Percentiles rank a stretch among this genome's conserved stretches.
Evolutionary conservation across 2,329 filamentous ascomycete species (phyloP).

Genomic region (Fusarium domesticum): DNA sequence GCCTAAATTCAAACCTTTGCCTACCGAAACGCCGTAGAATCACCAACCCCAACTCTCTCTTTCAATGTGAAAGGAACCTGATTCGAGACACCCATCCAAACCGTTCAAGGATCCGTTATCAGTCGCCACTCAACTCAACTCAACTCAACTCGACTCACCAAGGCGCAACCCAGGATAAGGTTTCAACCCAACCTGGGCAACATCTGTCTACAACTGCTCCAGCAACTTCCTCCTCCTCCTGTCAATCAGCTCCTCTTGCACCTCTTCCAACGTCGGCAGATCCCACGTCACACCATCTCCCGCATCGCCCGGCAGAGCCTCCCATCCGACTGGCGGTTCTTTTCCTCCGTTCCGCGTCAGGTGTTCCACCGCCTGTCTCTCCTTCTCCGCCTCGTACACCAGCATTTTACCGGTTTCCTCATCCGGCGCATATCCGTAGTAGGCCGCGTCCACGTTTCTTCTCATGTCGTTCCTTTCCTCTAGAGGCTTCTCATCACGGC

Average conservation of each 20-base stretch:
- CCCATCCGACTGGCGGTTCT: conserved; percentile 68
- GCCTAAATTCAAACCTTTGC: not conserved
- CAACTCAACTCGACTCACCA: no score
- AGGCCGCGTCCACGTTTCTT: conserved; percentile 82
- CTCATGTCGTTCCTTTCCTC: conserved; percentile 68
- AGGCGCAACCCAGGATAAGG: no score
- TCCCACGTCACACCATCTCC: conserved; percentile 82
- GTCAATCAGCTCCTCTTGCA: conserved; percentile 91
- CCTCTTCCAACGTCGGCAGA: conserved; percentile 82
- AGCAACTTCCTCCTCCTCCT: conserved; percentile 77
- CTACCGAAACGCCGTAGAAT: not conserved
- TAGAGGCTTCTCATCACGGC: conserved; percentile 58
- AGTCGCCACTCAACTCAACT: no score
- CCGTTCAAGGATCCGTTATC: no score
- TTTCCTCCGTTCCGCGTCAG: conserved; percentile 57
- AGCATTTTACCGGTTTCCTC: conserved; percentile 84
- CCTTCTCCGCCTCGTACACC: conserved; percentile 77
- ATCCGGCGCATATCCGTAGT: conserved; percentile 91
- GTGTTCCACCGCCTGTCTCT: conserved; percentile 73
- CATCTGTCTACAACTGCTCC: conserved; percentile 62
- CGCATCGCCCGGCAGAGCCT: conserved; percentile 79
- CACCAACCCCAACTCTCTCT: not conserved
- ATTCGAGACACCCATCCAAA: no score
- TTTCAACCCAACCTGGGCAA: no score
- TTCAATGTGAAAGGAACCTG: no score